These are phyloP conservation scores for Dictyostelium purpureum DNA, from an alignment of 78 protist species.

Conservation along the genomic window DNA sequence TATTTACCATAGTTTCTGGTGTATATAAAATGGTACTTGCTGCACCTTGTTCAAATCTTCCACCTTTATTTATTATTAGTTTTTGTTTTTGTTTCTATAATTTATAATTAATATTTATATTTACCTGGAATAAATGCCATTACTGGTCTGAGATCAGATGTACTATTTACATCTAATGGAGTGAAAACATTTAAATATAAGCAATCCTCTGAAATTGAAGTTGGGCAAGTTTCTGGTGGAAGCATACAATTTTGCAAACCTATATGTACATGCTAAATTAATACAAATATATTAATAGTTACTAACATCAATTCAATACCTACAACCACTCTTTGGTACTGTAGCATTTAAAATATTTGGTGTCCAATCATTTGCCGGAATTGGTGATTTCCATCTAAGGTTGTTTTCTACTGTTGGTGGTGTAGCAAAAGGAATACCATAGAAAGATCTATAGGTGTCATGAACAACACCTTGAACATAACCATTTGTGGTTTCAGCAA, in stretches of 20 bases:
- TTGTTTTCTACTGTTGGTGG: slow-evolving; percentile 26
- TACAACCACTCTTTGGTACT: background rate
- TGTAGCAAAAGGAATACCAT: slow-evolving; percentile 43
- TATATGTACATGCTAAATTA: background rate
- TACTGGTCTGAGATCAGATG: slow-evolving; percentile 7
- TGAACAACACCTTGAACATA: background rate
- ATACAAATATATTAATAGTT: no score
- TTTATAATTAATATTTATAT: background rate
- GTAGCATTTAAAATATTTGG: slow-evolving; percentile 55
- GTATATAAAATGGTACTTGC: slow-evolving; percentile 16
- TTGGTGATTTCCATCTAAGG: slow-evolving; percentile 56
- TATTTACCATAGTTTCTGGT: slow-evolving; percentile 5
- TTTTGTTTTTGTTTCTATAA: background rate
- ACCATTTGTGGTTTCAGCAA: background rate
- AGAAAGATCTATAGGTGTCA: background rate
- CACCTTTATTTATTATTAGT: background rate
- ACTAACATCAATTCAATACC: no score
- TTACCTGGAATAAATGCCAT: slow-evolving; percentile 49
- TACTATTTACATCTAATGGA: slow-evolving; percentile 11
- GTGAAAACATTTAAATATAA: slow-evolving; percentile 75
- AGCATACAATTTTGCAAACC: background rate
- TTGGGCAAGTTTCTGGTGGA: slow-evolving; percentile 48
- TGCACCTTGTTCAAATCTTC: slow-evolving; percentile 10
- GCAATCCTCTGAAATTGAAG: slow-evolving; percentile 67
- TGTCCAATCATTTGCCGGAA: slow-evolving; percentile 3